A percentile compares a stretch with the other conserved stretches of the same genome.
Conservation (phyloP, 2,329 filamentous ascomycete species). For the Fusarium sulawesiense region DNA sequence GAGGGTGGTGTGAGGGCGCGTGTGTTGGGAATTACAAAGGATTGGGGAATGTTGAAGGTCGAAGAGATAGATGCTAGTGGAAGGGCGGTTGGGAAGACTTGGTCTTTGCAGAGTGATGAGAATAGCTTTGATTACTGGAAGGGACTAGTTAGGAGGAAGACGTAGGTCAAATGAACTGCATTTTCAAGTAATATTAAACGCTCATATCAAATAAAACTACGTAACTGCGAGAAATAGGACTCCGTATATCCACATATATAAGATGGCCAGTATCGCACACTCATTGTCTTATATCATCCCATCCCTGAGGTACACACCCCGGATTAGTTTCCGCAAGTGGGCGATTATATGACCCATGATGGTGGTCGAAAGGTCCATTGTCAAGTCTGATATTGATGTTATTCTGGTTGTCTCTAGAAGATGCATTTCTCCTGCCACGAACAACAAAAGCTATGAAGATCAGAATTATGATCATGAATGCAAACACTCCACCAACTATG, state of each 20-base stretch:
- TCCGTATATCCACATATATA: neutral
- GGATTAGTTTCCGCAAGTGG: neutral
- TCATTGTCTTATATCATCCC: neutral
- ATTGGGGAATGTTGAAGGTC: constrained; percentile 88
- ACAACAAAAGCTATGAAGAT: rapidly evolving
- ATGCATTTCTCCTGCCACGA: neutral
- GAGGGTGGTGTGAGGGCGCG: constrained; percentile 79
- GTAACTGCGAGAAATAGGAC: neutral
- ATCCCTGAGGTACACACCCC: neutral
- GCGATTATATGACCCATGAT: neutral
- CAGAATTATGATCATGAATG: neutral
- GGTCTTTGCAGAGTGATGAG: constrained; percentile 91
- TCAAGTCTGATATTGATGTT: neutral
- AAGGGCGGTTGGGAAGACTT: constrained; percentile 78
- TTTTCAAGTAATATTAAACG: too few species aligned
- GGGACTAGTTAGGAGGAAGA: constrained; percentile 84
- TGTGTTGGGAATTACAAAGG: constrained; percentile 88
- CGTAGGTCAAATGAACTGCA: constrained; percentile 52
- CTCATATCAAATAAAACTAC: too few species aligned
- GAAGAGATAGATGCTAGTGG: constrained; percentile 84
- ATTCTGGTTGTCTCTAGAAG: neutral
- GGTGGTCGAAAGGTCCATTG: neutral
- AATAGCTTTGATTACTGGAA: constrained; percentile 99
- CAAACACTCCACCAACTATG: neutral
- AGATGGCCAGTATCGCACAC: neutral